phyloP scores from a whole-genome alignment of 495 filamentous ascomycete species.

The Thermothielavioides terrestris region DNA sequence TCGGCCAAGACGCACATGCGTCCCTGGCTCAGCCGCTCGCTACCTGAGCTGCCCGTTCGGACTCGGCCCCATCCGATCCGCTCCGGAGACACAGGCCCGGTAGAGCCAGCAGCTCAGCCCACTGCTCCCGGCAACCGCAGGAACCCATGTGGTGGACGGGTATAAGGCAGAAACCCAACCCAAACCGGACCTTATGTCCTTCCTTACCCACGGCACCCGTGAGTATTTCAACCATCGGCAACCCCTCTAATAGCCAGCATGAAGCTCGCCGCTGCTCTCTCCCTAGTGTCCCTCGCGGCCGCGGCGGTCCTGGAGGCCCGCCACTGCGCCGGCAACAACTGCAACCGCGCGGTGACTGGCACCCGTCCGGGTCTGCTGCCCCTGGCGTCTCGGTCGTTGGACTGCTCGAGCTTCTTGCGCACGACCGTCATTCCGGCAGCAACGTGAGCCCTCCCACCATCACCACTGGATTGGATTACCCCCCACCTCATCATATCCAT shows the following conservation, averaged over 20 bases:
- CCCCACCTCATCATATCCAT: too few relatives aligned
- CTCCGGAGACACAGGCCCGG: neutral
- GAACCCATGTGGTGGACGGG: neutral
- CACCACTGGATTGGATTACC: neutral
- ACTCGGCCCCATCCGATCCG: neutral
- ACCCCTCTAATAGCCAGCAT: conserved; percentile 17
- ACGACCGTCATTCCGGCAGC: conserved; percentile 27
- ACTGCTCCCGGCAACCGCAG: too few relatives aligned
- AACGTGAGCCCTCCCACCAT: conserved; percentile 12
- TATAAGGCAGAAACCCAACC: too few relatives aligned
- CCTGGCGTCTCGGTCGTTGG: conserved; percentile 16
- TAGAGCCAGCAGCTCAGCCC: neutral
- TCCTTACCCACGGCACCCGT: neutral
- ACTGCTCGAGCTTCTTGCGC: conserved; percentile 28
- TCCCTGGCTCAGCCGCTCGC: neutral
- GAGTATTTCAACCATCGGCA: neutral
- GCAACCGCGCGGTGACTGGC: conserved; percentile 28
- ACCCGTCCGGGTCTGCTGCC: conserved; percentile 23
- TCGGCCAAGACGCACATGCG: neutral
- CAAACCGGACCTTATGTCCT: too few relatives aligned
- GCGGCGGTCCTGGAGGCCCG: conserved; percentile 17
- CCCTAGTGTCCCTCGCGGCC: conserved; percentile 19
- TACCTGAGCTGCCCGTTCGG: conserved; percentile 7
- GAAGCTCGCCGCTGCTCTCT: conserved; percentile 24
- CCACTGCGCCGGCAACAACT: conserved; percentile 27